Percentiles rank a stretch among this genome's conserved stretches.
Evolutionary conservation across 305 asterid species (phyloP).

Genomic region (Fraxinus velutina): DNA sequence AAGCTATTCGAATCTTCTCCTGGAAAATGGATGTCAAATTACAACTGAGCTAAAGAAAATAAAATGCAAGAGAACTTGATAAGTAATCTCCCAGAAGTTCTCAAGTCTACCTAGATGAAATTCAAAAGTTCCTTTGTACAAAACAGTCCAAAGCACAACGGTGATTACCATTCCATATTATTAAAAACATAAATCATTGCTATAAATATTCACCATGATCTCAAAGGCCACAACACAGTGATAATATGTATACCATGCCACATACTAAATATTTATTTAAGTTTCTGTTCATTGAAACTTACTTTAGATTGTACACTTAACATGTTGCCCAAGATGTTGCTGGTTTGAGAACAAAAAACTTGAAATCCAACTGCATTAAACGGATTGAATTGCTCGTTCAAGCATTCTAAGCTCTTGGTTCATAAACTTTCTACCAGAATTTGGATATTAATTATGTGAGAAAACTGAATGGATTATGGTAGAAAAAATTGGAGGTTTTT

Average conservation of each 20-base stretch:
- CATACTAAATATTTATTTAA: neutral
- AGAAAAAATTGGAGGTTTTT: neutral
- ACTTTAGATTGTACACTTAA: neutral
- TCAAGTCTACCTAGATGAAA: neutral
- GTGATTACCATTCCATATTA: neutral
- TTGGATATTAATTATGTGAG: neutral
- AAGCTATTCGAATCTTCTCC: slow-evolving; percentile 72
- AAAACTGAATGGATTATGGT: neutral
- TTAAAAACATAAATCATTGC: neutral
- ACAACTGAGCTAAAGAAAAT: neutral
- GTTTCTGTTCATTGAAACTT: neutral
- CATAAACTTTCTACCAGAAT: neutral
- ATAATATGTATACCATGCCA: neutral
- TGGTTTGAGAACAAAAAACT: neutral
- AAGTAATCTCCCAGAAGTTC: neutral
- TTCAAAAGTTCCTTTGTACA: neutral
- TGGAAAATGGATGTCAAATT: slow-evolving; percentile 21
- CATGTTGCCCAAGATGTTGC: neutral
- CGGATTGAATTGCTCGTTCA: neutral
- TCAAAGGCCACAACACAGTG: neutral
- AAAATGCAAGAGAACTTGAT: neutral
- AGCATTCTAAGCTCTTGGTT: neutral
- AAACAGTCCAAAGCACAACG: neutral
- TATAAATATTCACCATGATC: neutral
- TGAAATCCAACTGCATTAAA: neutral